Evolutionary conservation across 768 basidiomycete species (phyloP).

Genomic region (Macrocybe gigantea): DNA sequence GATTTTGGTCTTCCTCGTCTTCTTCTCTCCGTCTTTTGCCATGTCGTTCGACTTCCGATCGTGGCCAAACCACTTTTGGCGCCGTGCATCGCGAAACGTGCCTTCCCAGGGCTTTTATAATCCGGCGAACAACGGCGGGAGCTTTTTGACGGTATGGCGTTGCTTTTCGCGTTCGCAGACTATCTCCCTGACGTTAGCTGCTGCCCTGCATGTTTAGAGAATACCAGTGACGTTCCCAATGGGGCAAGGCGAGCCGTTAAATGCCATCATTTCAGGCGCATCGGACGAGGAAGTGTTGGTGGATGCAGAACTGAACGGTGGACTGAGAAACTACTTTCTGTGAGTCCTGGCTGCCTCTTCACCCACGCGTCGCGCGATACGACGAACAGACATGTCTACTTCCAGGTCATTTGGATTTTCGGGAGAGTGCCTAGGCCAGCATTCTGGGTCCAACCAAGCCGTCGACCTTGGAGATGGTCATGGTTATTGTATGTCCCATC

Average conservation of each 20-base stretch:
- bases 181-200: not conserved
- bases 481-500: constrained; percentile 48
- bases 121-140: constrained; percentile 53
- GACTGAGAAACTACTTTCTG: constrained; percentile 79
- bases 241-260: constrained; percentile 84
- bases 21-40: constrained; percentile 20
- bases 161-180: not conserved
- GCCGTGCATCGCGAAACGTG: constrained; percentile 20
- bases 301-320: constrained; percentile 55
- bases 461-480: constrained; percentile 84
- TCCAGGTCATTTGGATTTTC: constrained; percentile 65
- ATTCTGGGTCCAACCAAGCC: constrained; percentile 57
- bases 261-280: constrained; percentile 70
- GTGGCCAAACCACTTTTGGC: constrained; percentile 1
- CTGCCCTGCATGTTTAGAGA: constrained; percentile 27
- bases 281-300: constrained; percentile 69
- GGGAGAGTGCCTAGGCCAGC: constrained; percentile 81
- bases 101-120: constrained; percentile 56
- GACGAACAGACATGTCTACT: not conserved
- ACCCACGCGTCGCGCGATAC: not conserved
- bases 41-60: constrained; percentile 6
- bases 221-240: constrained; percentile 54
- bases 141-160: constrained; percentile 62
- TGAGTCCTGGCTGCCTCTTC: constrained; percentile 29
- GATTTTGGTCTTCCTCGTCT: constrained; percentile 22